Evolutionary conservation across 495 filamentous ascomycete species (phyloP), one percentile per base, ranked within the genome.

Genomic region (Talaromyces adpressus): DNA sequence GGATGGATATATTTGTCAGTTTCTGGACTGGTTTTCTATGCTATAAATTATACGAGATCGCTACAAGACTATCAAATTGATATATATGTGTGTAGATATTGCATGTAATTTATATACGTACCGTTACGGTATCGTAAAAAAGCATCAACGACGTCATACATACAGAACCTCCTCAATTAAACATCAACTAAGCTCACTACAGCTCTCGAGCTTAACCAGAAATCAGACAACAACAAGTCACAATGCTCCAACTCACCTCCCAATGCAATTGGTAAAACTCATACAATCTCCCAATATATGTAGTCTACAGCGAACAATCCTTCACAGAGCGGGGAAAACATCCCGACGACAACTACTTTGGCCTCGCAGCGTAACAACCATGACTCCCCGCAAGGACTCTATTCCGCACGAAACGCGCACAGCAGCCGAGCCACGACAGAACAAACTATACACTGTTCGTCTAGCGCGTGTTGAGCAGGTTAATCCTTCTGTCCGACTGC

Each of bases 401-500:
- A 70, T 78, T 56, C 77, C 79, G 56, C 84, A 87, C 62, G 74
- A 79, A 62, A 81, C 91, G 66, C 85, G 91, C 61, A 95, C 91
- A 7, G 86, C 88, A 2, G 75, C 81, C 23, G 88, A 91, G 63
- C 89, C 86, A 54, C 87, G 91, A 45, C 85, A 89, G 47, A 73
- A 83, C 65, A 70, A 75, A 20, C 74, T 86, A 30, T 78, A 85
- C 68, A 74, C 66, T 2, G 82, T 83, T 34, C 77, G 67, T 2
- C 66, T 87, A 5, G 74, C 71, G 39, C 69, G 77, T 56, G 75
- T 87, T 30, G 73, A 80, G 22, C 70, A 79, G 58, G 65, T 81
- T 61, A 84, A 81, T 64, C 63, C 72, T 3, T 75, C 72, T 1
- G 70, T 87, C 22, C 81, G 83, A 23, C 67, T 87, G 12, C 74